A percentile compares a stretch with the other conserved stretches of the same genome.
These are phyloP conservation scores for Podila epigama DNA, from an alignment of 192 early-diverging fungal species.

Conservation along the genomic window DNA sequence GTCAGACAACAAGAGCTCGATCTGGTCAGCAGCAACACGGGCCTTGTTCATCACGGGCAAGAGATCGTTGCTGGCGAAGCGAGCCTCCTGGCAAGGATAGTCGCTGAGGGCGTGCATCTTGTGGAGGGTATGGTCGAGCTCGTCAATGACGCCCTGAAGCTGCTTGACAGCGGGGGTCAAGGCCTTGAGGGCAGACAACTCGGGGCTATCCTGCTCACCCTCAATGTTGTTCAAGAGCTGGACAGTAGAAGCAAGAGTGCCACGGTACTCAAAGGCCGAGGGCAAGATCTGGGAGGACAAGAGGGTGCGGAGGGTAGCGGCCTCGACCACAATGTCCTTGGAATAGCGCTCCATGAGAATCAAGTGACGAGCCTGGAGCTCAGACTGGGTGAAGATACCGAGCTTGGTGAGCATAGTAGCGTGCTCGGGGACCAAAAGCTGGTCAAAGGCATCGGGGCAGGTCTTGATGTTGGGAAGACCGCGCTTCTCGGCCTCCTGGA, in stretches of 20 bases:
- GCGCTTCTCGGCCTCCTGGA: constrained; percentile 89
- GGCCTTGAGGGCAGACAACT: constrained; percentile 70
- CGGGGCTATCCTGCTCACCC: constrained; percentile 61
- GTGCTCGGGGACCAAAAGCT: constrained; percentile 79
- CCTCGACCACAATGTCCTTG: constrained; percentile 97
- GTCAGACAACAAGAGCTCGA: constrained; percentile 86
- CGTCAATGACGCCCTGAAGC: constrained; percentile 65
- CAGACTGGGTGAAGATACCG: constrained; percentile 86
- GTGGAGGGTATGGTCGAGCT: constrained; percentile 62
- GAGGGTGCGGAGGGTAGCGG: constrained; percentile 85
- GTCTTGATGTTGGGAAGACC: constrained; percentile 96
- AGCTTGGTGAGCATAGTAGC: constrained; percentile 78
- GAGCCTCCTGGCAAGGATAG: constrained; percentile 69
- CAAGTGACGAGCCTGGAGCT: constrained; percentile 93
- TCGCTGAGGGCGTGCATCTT: constrained; percentile 63
- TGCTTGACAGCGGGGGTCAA: constrained; percentile 67
- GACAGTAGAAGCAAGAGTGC: constrained; percentile 82
- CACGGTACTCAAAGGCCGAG: constrained; percentile 87
- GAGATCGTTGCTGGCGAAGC: constrained; percentile 65
- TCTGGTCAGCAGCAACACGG: constrained; percentile 74
- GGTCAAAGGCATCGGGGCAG: constrained; percentile 87
- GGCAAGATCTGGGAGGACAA: constrained; percentile 88
- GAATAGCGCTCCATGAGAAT: constrained; percentile 97
- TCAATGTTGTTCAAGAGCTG: constrained; percentile 68
- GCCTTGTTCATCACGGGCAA: constrained; percentile 75